These are phyloP conservation scores for Cyberlindnera samutprakarnensis DNA, from an alignment of 805 yeast species.

Conservation along the genomic window DNA sequence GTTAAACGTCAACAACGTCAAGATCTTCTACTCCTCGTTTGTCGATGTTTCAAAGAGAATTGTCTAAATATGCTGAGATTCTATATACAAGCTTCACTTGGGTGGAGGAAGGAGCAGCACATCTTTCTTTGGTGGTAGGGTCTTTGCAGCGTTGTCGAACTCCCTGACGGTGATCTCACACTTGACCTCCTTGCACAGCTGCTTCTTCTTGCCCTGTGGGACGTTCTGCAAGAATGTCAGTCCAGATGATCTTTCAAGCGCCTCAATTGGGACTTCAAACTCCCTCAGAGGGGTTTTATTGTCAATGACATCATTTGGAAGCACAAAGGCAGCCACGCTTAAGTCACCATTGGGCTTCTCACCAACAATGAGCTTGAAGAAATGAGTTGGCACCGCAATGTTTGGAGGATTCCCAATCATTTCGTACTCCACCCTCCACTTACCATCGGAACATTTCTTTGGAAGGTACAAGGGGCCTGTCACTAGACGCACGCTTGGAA, in stretches of 20 bases:
- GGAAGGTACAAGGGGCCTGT: constrained; percentile 95
- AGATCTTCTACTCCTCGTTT: constrained; percentile 27
- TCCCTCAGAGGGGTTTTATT: constrained; percentile 62
- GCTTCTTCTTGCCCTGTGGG: constrained; percentile 46
- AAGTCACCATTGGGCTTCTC: constrained; percentile 47
- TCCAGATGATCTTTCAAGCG: constrained; percentile 83
- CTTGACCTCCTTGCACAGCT: constrained; percentile 70
- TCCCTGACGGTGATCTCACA: constrained; percentile 82
- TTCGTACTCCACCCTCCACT: constrained; percentile 78
- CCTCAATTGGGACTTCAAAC: constrained; percentile 86
- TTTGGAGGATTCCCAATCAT: constrained; percentile 95
- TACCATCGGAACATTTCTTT: constrained; percentile 66
- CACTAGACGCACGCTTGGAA: constrained; percentile 72
- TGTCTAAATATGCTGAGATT: no score
- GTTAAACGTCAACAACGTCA: constrained; percentile 24
- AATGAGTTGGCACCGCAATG: constrained; percentile 96
- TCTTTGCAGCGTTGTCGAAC: constrained; percentile 38
- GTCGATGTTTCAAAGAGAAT: no score
- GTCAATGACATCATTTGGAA: constrained; percentile 79
- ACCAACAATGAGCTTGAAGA: constrained; percentile 84
- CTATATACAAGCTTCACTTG: constrained; percentile 2
- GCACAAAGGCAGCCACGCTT: constrained; percentile 86
- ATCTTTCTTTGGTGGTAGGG: constrained; percentile 11
- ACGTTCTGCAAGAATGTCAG: constrained; percentile 68
- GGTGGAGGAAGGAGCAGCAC: constrained; percentile 8